Evolutionary conservation across 768 basidiomycete species (phyloP), one percentile per base, ranked within the genome.

Genomic region (Pulveroboletus sp.): DNA sequence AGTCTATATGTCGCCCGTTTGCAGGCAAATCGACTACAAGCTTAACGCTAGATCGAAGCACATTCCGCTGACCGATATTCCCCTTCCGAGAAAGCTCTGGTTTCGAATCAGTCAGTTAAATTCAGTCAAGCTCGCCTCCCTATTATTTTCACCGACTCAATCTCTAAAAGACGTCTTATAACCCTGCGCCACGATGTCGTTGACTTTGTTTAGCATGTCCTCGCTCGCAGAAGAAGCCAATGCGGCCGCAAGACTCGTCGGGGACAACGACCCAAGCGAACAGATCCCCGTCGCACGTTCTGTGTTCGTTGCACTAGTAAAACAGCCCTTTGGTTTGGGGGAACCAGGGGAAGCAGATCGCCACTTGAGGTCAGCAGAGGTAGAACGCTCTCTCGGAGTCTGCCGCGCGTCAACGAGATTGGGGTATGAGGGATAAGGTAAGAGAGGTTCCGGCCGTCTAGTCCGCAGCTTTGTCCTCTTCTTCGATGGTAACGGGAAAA

Each of bases 131-230:
- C 21, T 21, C 21, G 21, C 21, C 21, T 21, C 21, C 21, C 21
- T 2, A 21, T 21, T 2, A 21, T 21, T 2, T 17, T 32, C 30
- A 1, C n/a, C 46, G 6, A 28, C 27, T 28, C 27, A 28, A 5
- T 33, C 50, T 21, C 31, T 36, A 18, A 33, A 4, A 3, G 57
- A 57, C 15, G 30, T 26, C 10, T 39, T 66, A 65, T 73, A 71
- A 7, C 75, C 68, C 47, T 52, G 59, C 18, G 64, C 59, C 28
- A 76, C 59, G 18, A 75, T 71, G 17, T 68, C 62, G 28, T 70
- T 69, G 3, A 76, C 70, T 43, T 55, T 67, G 49, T 44, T 56
- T 15, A 72, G 47, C 46, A 68, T 60, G 14, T 63, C 65, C 31
- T 31, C 39, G 40, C 59, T 68, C 28, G 62, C 46, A 5, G 58